These are phyloP conservation scores for Fusarium sublunatum DNA, from an alignment of 2,329 filamentous ascomycete species.

Conservation along the genomic window DNA sequence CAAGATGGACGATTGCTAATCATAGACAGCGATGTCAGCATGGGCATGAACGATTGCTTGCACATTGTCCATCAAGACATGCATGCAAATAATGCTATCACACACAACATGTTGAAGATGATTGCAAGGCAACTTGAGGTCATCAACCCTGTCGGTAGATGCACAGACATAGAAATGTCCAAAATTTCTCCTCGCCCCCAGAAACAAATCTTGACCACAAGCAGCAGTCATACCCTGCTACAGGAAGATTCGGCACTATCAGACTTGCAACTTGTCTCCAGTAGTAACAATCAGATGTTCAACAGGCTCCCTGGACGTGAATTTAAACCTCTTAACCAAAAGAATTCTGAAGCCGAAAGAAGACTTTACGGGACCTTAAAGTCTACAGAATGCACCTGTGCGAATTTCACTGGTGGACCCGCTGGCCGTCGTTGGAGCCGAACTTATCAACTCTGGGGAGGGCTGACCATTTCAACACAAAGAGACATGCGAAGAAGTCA, in stretches of 20 bases:
- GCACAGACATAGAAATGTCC: rapidly evolving
- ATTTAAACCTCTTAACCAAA: background rate
- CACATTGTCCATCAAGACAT: background rate
- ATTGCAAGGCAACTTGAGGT: background rate
- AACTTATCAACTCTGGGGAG: background rate
- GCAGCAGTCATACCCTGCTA: background rate
- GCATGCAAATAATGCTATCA: background rate
- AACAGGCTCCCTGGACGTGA: background rate
- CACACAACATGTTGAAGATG: background rate
- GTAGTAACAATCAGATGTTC: background rate
- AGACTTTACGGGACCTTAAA: background rate
- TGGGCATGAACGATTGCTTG: background rate
- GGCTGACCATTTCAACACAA: background rate
- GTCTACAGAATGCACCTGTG: background rate
- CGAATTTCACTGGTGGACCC: too few species aligned
- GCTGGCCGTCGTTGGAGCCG: background rate
- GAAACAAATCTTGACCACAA: background rate
- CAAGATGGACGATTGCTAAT: background rate
- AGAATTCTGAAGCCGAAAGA: rapidly evolving
- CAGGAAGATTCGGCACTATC: background rate
- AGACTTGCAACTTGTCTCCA: too few species aligned
- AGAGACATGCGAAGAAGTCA: background rate
- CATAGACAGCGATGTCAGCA: background rate
- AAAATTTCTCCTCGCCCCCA: background rate
- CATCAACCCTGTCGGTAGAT: rapidly evolving